These are phyloP conservation scores for Gynandropsis gynandra DNA, from an alignment of 345 rosid genomes.

Conservation along the genomic window DNA sequence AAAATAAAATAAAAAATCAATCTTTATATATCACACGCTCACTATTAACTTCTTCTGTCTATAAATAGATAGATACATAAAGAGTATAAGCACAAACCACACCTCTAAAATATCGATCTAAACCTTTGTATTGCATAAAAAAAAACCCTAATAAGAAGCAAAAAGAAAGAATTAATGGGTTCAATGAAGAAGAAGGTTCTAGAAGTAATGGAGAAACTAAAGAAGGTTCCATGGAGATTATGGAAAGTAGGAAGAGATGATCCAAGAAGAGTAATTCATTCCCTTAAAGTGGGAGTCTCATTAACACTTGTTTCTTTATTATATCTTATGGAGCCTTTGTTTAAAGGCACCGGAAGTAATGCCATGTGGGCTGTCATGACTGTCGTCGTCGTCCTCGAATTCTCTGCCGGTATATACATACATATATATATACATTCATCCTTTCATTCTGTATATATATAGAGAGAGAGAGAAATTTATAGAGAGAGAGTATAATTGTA, in stretches of 20 bases:
- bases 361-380: constrained; percentile 94
- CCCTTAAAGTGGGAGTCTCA: constrained; percentile 76
- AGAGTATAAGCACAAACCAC: too few relatives aligned
- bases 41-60: too few relatives aligned
- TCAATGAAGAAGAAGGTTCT: constrained; percentile 26
- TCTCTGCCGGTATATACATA: constrained; percentile 50
- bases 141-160: constrained; percentile 17
- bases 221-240: constrained; percentile 33
- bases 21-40: too few relatives aligned
- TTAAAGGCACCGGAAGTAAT: constrained; percentile 46
- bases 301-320: constrained; percentile 64
- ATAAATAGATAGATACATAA: too few relatives aligned
- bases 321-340: constrained; percentile 60
- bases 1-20: too few relatives aligned
- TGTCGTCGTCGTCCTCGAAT: constrained; percentile 83
- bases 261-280: constrained; percentile 65
- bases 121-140: too few relatives aligned
- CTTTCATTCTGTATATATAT: background rate
- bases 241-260: constrained; percentile 63
- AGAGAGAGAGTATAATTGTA: background rate
- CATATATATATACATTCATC: background rate
- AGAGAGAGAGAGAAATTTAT: too few relatives aligned
- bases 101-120: too few relatives aligned
- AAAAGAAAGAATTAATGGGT: constrained; percentile 20
- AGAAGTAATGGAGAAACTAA: constrained; percentile 25